Base-by-base conservation (phyloP, 208 protist species). In the Leishmania aethiopica region DNA sequence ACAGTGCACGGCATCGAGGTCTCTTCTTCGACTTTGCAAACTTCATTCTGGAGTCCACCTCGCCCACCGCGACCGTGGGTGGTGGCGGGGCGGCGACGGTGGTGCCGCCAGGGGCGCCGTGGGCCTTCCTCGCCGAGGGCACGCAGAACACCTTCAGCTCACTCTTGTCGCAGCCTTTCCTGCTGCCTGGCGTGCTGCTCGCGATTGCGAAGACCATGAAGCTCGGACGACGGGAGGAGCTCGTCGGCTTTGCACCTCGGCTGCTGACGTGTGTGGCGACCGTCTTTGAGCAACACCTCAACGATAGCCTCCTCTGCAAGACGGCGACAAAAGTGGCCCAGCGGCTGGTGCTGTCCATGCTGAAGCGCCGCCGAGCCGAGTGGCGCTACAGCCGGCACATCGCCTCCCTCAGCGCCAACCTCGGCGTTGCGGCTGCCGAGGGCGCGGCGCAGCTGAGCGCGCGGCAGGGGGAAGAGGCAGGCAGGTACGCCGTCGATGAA, bases 131-230 rank as follows among this genome's bases (percentile, higher is more conserved):
- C 10, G 76, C 64, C 7, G 82, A 81, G 75, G 79, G 81, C 59
- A 85, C 81, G 81, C 77, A 80, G 57, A 53, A 22, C 69, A 66
- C 81, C 67, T 85, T 85, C 77, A 37, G 70, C 70, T 85, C 81
- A 13, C 77, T 70, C 45, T 66, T 85, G 76, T 85, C 81, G 6
- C 76, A 81, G 71, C 81, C 77, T 32, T 85, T 85, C 19, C 77
- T 92, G 11, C 66, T 95, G 25, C 91, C 90, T 28, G 98, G 98
- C 71, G 88, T 99, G 42, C 89, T 98, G 60, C 67, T 90, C 40
- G 90, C 96, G 1, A 84, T 99, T 1, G 93, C 97, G 3, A 87
- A 88, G 77, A 96, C 99, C 35, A 90, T 99, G 84, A 99, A 99
- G 90, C 86, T 94, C 62, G 99, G 97, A 25, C 87, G 96, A 64